Conservation (phyloP, 192 early-diverging fungal genomes). For the Gryganskiella cystojenkinii region DNA sequence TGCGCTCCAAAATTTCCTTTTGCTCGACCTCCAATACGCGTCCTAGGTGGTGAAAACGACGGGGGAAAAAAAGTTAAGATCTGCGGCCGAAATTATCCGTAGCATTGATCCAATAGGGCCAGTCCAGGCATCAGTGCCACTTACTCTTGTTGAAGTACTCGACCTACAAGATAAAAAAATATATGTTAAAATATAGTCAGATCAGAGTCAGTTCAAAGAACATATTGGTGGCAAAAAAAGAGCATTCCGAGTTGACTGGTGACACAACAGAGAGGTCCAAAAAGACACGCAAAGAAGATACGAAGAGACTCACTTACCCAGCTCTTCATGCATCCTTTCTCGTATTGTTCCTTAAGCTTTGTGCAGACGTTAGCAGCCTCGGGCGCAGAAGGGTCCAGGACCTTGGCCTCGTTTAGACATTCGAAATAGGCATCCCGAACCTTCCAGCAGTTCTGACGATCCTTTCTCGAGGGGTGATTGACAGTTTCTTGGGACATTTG, state of each 20-base stretch:
- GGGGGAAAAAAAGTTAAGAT: not conserved
- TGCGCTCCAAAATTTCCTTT: conserved; percentile 57
- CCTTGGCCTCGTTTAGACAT: conserved; percentile 75
- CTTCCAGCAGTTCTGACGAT: conserved; percentile 81
- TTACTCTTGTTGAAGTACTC: conserved; percentile 67
- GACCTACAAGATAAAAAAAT: conserved; percentile 34
- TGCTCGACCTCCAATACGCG: conserved; percentile 62
- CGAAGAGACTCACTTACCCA: conserved; percentile 63
- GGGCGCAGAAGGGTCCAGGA: conserved; percentile 63
- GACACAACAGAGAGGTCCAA: too few species aligned
- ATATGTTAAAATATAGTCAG: not conserved
- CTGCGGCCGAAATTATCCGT: not conserved
- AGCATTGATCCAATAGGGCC: too few species aligned
- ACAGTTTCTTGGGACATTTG: conserved; percentile 28
- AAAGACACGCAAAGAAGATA: not conserved
- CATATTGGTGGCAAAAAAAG: too few species aligned
- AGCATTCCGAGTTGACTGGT: too few species aligned
- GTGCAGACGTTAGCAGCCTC: conserved; percentile 59
- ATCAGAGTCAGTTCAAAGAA: too few species aligned
- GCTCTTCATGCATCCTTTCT: conserved; percentile 74
- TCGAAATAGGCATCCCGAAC: conserved; percentile 82
- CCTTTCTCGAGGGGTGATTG: conserved; percentile 68
- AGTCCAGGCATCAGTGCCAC: too few species aligned
- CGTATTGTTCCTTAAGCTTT: conserved; percentile 64
- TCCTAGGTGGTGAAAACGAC: not conserved